Evolutionary conservation across 805 yeast genomes (phyloP), one percentile per base, ranked within the genome.

Genomic region (Tetrapisispora namnaoensis): DNA sequence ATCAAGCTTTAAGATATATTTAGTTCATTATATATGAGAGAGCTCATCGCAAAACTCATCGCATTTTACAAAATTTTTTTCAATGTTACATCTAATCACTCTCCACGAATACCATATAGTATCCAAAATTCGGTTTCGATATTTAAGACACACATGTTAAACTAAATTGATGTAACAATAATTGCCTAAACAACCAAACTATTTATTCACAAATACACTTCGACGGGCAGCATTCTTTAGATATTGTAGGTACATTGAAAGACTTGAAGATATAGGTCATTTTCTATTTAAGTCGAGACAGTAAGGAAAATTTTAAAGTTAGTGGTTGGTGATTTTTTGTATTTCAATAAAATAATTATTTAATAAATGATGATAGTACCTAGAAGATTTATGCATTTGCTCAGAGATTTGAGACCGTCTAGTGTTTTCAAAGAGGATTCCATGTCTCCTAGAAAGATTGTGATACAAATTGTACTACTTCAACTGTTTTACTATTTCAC

Each of bases 401-500:
- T 67, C 3, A 62, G 55, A 41, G 65, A 57, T 45, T 47, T 63
- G 37, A 57, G 52, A 35, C 63, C 62, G 2, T 58, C 65, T 5
- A 63, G 60, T 46, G 51, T 65, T 13, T 63, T 65, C 44, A 63
- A 62, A 45, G 65, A 61, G 51, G 79, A 75, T 50, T 69, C 74
- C 8, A 63, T 76, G 22, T 77, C 86, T 1, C 88, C 90, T 1
- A 58, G 70, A 39, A 74, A 80, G 46, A 75, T 83, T 44, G 68
- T 80, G 43, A 62, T 78, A 40, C 98, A 91, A 65, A 91, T 91
- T 18, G 64, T 88, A 6, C 69, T 86, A 21, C 68, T 91, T 24
- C 99, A 91, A 63, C 60, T 79, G 36, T 79, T 86, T 50, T 90
- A 90, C 68, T 91, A 91, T 59, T 58, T 76, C 6, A 77, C 87